phyloP scores from a whole-genome alignment of 306 rosid species.

The Medicago truncatula region DNA sequence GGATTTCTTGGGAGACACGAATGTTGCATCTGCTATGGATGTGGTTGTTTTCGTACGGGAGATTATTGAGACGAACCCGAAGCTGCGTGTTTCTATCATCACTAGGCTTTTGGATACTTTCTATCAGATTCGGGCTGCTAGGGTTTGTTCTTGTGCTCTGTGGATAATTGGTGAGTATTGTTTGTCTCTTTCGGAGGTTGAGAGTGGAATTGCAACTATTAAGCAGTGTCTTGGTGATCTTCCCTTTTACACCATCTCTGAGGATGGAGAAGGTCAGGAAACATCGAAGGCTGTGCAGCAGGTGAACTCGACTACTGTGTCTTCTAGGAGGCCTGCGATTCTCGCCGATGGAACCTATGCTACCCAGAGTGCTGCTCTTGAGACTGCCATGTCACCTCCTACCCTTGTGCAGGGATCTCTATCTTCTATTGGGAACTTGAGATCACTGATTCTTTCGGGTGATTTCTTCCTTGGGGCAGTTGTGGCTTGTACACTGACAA shows the following conservation, averaged over 20 bases:
- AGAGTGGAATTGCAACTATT: conserved; percentile 73
- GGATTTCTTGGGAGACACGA: conserved; percentile 96
- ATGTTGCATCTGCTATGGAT: conserved; percentile 91
- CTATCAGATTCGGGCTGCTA: conserved; percentile 88
- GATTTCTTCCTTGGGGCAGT: conserved; percentile 96
- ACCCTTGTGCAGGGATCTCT: conserved; percentile 81
- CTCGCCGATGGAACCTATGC: conserved; percentile 99
- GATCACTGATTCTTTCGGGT: conserved; percentile 88
- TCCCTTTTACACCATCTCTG: conserved; percentile 78
- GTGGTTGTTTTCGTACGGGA: conserved; percentile 94
- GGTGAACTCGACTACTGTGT: conserved; percentile 66
- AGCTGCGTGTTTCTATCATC: conserved; percentile 81
- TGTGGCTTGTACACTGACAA: conserved; percentile 83
- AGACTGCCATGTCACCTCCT: conserved; percentile 90
- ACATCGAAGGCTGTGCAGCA: conserved; percentile 61
- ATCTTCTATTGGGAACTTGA: conserved; percentile 82
- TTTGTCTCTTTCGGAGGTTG: conserved; percentile 88
- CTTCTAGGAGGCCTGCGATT: conserved; percentile 93
- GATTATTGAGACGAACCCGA: conserved; percentile 95
- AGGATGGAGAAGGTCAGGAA: conserved; percentile 82
- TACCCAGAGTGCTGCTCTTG: conserved; percentile 95
- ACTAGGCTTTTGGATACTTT: conserved; percentile 91
- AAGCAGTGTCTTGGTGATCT: conserved; percentile 97
- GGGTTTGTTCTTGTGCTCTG: conserved; percentile 94
- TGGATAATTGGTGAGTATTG: conserved; percentile 98